Evolutionary conservation across 108 stramenopile genomes (phyloP), one percentile per base, ranked within the genome.

Genomic region (Fragilariopsis cylindrus): DNA sequence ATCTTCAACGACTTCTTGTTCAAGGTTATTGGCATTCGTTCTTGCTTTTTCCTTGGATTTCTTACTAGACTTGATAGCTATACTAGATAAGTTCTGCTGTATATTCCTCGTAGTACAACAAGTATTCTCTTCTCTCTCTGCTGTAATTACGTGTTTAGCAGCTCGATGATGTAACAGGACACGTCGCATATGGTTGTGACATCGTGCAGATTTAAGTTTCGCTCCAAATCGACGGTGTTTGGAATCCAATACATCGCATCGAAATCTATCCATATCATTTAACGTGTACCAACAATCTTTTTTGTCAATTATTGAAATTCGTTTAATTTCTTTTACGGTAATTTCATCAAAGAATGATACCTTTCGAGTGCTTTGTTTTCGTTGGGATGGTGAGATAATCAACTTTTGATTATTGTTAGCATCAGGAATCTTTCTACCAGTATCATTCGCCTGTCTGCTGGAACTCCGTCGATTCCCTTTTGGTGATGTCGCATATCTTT

Each of bases 101-200:
- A 30, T 30, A 30, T 54, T 15, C 65, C 74, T 21, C 43, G 39
- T 45, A 57, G 15, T 49, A 64, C 65, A 16, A 54, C 60, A 15
- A 40, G 42, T 4, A 16, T 42, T 9, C 15, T 60, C 21, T 41
- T 30, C 16, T 18, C 13, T 54, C 67, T 62, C 45, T 39, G 9
- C 40, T 43, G 48, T 57, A 39, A n/a, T 19, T 18, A 65, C 46
- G 43, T 58, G 0, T 53, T 73, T 58, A 55, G 39, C 57, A 15
- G 66, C 21, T 57, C 50, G 21, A 52, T 65, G 70, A n/a, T 60
- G 42, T 9, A 73, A 42, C 12, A 79, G 58, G 7, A 79, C 68
- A 43, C 72, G 56, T 44, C 78, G 45, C 48, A 57, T 53, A 52
- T 79, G 78, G 45, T 73, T 79, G 68, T 60, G 68, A 30, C 62